Evolutionary conservation across 1,139 yeast genomes (phyloP).

Genomic region (Pichia sp.): DNA sequence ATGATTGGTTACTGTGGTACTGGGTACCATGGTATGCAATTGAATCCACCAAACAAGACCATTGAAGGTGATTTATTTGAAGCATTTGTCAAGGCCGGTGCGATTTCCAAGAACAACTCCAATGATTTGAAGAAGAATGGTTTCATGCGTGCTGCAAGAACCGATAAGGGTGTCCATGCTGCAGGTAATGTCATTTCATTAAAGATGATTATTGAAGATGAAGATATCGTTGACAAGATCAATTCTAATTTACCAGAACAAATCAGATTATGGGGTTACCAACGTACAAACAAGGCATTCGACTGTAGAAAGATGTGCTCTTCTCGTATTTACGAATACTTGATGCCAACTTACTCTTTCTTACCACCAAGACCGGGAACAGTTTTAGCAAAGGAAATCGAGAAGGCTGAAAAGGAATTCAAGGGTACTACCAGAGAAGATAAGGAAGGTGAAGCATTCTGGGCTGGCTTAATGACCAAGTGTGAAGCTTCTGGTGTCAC

Average conservation of each 20-base stretch:
- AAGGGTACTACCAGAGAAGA: slow-evolving; percentile 66
- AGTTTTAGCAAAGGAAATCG: slow-evolving; percentile 58
- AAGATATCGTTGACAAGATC: slow-evolving; percentile 69
- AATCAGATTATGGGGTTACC: slow-evolving; percentile 91
- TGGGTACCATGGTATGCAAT: slow-evolving; percentile 97
- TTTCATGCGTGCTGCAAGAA: slow-evolving; percentile 95
- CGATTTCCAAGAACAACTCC: slow-evolving; percentile 84
- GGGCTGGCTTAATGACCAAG: slow-evolving; percentile 55
- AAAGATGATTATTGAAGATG: slow-evolving; percentile 87
- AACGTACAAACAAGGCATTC: slow-evolving; percentile 84
- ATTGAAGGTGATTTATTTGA: slow-evolving; percentile 89
- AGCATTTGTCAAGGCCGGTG: slow-evolving; percentile 88
- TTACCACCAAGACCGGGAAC: slow-evolving; percentile 86
- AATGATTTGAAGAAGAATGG: slow-evolving; percentile 88
- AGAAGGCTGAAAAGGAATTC: slow-evolving; percentile 47
- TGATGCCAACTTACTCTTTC: slow-evolving; percentile 87
- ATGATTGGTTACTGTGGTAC: slow-evolving; percentile 97
- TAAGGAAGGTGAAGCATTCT: slow-evolving; percentile 68
- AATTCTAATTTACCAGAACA: slow-evolving; percentile 77
- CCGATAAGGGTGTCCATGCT: slow-evolving; percentile 99
- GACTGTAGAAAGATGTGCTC: slow-evolving; percentile 96
- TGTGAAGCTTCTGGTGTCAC: slow-evolving; percentile 48
- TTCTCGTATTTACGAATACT: slow-evolving; percentile 89
- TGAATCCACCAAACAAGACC: slow-evolving; percentile 86
- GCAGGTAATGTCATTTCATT: slow-evolving; percentile 93